Evolutionary conservation across 352 stramenopile species (phyloP).

Genomic region (Phytopythium chamaehyphon): DNA sequence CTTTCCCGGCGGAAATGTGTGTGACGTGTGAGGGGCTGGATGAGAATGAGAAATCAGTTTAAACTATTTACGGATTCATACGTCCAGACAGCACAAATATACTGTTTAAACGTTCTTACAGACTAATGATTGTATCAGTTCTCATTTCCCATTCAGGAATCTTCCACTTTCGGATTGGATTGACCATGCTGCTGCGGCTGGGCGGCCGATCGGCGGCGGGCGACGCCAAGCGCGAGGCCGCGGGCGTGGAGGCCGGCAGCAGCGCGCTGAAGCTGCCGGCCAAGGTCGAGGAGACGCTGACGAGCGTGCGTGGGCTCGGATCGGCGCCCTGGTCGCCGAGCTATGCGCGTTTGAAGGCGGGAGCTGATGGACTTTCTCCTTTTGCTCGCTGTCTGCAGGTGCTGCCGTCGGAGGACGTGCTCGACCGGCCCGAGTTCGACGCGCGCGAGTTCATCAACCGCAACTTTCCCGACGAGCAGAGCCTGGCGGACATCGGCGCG

Average conservation of each 20-base stretch:
- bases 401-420: constrained; percentile 77
- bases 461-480: constrained; percentile 89
- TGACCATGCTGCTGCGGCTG: not conserved
- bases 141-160: no score
- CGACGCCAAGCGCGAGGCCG: not conserved
- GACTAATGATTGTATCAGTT: no score
- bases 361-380: not conserved
- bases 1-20: not conserved
- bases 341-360: not conserved
- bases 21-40: no score
- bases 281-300: constrained; percentile 47
- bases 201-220: not conserved
- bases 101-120: no score
- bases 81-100: no score
- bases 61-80: no score
- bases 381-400: no score
- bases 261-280: constrained; percentile 44
- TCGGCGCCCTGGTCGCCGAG: not conserved
- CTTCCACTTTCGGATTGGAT: no score
- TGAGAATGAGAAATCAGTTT: no score
- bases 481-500: constrained; percentile 68
- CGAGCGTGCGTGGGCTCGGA: constrained; percentile 24
- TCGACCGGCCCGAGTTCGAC: constrained; percentile 89
- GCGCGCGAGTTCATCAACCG: constrained; percentile 91
- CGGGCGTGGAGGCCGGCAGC: constrained; percentile 7